These are phyloP conservation scores for Eremothecium gossypii DNA, from an alignment of 1,139 yeast species.

Conservation along the genomic window DNA sequence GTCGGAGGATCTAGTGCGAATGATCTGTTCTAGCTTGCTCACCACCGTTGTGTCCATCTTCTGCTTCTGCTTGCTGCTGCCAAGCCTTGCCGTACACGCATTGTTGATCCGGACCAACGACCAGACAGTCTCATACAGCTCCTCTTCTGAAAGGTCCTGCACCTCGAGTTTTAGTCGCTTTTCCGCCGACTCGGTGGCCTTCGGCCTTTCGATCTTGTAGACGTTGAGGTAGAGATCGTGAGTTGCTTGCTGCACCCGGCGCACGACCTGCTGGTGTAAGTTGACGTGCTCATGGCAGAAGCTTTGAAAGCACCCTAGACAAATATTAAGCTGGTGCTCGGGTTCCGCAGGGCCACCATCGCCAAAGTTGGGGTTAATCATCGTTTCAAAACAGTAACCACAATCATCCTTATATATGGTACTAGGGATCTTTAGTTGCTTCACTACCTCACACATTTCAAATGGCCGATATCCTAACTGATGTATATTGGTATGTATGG, in stretches of 20 bases:
- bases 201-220: slow-evolving; percentile 17
- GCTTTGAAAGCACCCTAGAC: slow-evolving; percentile 28
- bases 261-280: slow-evolving; percentile 20
- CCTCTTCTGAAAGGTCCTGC: slow-evolving; percentile 60
- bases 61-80: slow-evolving; percentile 7
- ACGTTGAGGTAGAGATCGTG: slow-evolving; percentile 21
- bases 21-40: slow-evolving; percentile 39
- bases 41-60: slow-evolving; percentile 7
- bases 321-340: slow-evolving; percentile 20
- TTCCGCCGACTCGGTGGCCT: slow-evolving; percentile 8
- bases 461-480: background rate
- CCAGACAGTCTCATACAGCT: slow-evolving; percentile 44
- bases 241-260: slow-evolving; percentile 9
- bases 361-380: slow-evolving; percentile 14
- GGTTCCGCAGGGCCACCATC: slow-evolving; percentile 7
- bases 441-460: background rate
- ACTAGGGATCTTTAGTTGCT: slow-evolving; percentile 17
- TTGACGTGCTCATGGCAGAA: slow-evolving; percentile 22
- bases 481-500: no score
- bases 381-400: slow-evolving; percentile 28
- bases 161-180: slow-evolving; percentile 71
- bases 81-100: slow-evolving; percentile 5
- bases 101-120: slow-evolving; percentile 12
- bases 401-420: slow-evolving; percentile 29
- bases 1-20: slow-evolving; percentile 57